Evolutionary conservation across 495 filamentous ascomycete genomes (phyloP).

Genomic region (Hyphodiscus hymeniophilus): DNA sequence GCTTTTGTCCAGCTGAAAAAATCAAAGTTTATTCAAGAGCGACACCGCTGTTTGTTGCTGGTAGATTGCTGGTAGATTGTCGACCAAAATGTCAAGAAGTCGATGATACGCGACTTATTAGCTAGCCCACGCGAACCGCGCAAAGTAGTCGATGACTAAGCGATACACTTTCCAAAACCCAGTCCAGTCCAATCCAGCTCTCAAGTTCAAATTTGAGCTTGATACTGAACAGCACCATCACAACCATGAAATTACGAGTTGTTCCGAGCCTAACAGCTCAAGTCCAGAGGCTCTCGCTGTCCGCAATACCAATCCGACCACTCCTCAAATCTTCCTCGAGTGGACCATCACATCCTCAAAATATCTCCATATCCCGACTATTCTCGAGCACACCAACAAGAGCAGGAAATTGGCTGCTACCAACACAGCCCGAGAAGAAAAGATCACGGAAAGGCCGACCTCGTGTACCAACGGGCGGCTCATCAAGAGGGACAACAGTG

Average conservation of each 20-base stretch:
- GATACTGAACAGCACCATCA: constrained; percentile 2
- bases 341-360: background rate
- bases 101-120: constrained; percentile 72
- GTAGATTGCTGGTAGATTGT: constrained; percentile 48
- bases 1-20: background rate
- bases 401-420: constrained; percentile 69
- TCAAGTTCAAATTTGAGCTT: no score
- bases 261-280: constrained; percentile 18
- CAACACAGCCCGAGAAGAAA: constrained; percentile 61
- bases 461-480: constrained; percentile 83
- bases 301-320: constrained; percentile 10
- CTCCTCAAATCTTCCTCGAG: background rate
- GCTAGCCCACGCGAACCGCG: constrained; percentile 46
- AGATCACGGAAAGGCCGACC: constrained; percentile 89
- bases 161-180: no score
- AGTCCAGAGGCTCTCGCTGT: constrained; percentile 19
- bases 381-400: constrained; percentile 65
- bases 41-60: background rate
- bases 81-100: constrained; percentile 32
- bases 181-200: no score
- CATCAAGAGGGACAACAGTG: constrained; percentile 85
- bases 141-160: constrained; percentile 1
- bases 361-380: constrained; percentile 10
- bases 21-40: background rate
- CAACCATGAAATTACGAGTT: constrained; percentile 18